Percentiles rank a stretch among this genome's conserved stretches.
phyloP scores from a whole-genome alignment of 2,329 filamentous ascomycete genomes.

The Penicillium sp. region DNA sequence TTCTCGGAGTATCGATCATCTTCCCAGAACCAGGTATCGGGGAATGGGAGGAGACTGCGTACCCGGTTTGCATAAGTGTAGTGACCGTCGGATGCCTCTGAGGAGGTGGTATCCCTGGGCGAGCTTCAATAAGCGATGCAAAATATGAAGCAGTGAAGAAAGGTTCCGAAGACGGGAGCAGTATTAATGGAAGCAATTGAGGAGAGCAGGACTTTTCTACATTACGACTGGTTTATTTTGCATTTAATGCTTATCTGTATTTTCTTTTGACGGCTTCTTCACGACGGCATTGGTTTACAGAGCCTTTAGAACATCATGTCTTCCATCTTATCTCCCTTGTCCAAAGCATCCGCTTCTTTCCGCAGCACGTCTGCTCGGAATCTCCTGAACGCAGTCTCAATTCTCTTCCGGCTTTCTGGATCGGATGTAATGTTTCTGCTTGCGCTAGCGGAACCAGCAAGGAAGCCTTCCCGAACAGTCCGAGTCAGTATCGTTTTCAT shows the following conservation, averaged over 20 bases:
- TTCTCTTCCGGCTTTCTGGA: constrained; percentile 53
- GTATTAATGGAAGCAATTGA: background rate
- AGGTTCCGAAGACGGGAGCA: background rate
- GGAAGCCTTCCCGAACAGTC: constrained; percentile 43
- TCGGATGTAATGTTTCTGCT: constrained; percentile 54
- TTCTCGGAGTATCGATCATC: background rate
- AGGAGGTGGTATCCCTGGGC: no score
- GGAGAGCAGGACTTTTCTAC: background rate
- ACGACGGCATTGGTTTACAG: background rate
- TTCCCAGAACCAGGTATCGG: no score
- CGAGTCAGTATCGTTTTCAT: background rate
- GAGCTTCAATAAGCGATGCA: no score
- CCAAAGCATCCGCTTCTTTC: constrained; percentile 57
- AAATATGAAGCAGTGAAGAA: no score
- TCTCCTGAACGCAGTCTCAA: constrained; percentile 62
- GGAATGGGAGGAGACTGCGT: no score
- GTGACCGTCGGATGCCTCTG: no score
- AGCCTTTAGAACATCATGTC: constrained; percentile 20
- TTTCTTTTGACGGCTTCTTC: background rate
- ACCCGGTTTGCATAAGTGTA: no score
- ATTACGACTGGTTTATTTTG: background rate
- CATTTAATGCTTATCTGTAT: background rate
- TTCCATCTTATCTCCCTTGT: constrained; percentile 38
- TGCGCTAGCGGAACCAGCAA: constrained; percentile 57
- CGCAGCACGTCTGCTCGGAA: constrained; percentile 64